Evolutionary conservation across 495 filamentous ascomycete species (phyloP).

Genomic region (Neurospora sp.): DNA sequence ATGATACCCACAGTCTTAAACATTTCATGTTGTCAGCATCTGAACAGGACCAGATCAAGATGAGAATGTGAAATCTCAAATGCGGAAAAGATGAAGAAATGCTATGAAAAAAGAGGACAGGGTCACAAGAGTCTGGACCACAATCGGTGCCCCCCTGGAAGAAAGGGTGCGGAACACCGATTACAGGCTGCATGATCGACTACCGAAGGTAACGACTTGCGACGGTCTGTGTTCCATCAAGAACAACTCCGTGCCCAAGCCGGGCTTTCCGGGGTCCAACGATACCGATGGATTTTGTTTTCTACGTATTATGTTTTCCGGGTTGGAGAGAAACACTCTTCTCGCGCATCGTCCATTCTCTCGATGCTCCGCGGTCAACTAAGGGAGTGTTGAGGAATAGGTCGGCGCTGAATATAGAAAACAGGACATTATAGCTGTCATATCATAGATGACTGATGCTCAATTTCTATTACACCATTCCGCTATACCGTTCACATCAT

Average conservation of each 20-base stretch:
- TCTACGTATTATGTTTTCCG: neutral
- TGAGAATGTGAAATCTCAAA: neutral
- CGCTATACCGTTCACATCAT: neutral
- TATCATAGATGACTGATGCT: neutral
- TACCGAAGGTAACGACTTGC: slow-evolving; percentile 15
- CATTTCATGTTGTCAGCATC: neutral
- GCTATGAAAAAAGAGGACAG: neutral
- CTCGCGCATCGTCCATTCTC: neutral
- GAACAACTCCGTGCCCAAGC: neutral
- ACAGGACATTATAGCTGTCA: neutral
- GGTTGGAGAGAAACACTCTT: neutral
- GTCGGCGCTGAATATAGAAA: neutral
- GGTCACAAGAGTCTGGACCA: neutral
- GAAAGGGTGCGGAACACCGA: neutral
- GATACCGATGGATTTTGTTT: neutral
- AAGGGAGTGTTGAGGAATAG: neutral
- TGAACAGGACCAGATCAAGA: neutral
- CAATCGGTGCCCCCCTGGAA: neutral
- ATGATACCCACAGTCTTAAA: neutral
- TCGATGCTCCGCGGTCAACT: neutral
- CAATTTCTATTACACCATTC: too few relatives aligned
- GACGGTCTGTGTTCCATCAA: slow-evolving; percentile 23
- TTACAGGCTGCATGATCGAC: slow-evolving; percentile 15
- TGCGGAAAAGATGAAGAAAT: neutral
- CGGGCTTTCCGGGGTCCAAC: neutral